Percentiles rank a stretch among this genome's conserved stretches.
phyloP scores from a whole-genome alignment of 495 filamentous ascomycete genomes.

The Neurospora sp. region DNA sequence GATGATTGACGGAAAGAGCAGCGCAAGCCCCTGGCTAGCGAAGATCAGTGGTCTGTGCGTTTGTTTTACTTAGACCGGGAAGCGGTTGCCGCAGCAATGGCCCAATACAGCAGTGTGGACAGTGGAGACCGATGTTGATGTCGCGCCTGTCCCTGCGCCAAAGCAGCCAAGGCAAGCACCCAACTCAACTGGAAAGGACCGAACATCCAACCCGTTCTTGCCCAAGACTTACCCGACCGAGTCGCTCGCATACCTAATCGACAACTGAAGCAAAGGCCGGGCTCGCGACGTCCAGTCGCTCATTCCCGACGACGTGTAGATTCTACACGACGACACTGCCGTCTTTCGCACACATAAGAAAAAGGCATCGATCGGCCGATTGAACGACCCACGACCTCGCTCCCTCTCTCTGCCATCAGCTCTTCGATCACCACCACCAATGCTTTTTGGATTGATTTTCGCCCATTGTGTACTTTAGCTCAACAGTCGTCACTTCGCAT shows the following conservation, averaged over 20 bases:
- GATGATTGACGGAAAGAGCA: not conserved
- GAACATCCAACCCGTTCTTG: not conserved
- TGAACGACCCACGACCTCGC: not conserved
- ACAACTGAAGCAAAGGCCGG: not conserved
- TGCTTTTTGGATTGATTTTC: not conserved
- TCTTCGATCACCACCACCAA: not conserved
- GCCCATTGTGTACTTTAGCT: not conserved
- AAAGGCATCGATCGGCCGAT: not conserved
- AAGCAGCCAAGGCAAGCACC: not conserved
- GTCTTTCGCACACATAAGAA: not conserved
- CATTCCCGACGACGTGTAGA: not conserved
- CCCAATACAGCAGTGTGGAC: not conserved
- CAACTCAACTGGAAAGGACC: not conserved
- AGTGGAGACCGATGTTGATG: not conserved
- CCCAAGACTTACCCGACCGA: not conserved
- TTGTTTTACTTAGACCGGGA: not conserved
- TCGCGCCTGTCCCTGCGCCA: not conserved
- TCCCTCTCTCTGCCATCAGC: not conserved
- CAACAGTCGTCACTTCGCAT: constrained; percentile 1
- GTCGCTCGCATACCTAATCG: not conserved
- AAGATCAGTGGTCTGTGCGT: not conserved
- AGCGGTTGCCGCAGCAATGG: not conserved
- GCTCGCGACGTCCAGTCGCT: not conserved
- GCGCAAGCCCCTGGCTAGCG: not conserved
- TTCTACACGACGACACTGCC: not conserved